A percentile compares a stretch with the other conserved stretches of the same genome.
Evolutionary conservation across 208 protist genomes (phyloP).

Genomic region (Wallacemonas sp.): DNA sequence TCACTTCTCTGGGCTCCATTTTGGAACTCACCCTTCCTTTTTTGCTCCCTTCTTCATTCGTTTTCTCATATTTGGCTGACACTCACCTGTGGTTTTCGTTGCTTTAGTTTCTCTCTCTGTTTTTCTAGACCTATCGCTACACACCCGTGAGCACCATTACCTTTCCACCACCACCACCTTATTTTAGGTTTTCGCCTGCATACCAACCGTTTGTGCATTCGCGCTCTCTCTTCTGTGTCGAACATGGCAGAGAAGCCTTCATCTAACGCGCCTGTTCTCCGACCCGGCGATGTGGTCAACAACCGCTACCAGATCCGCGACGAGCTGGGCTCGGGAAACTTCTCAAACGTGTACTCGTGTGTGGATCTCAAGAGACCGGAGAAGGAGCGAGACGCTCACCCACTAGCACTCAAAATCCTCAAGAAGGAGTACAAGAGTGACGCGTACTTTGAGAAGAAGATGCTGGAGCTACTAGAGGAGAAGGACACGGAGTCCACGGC

Average conservation of each 20-base stretch:
- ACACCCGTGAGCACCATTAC: too few species aligned
- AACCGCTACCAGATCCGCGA: constrained; percentile 62
- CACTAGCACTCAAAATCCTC: constrained; percentile 82
- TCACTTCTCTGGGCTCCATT: not conserved
- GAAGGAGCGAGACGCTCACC: constrained; percentile 17
- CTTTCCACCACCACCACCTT: too few species aligned
- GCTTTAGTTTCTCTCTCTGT: too few species aligned
- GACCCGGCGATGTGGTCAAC: constrained; percentile 56
- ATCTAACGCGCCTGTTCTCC: constrained; percentile 23
- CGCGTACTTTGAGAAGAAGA: constrained; percentile 77
- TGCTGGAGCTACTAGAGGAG: constrained; percentile 60
- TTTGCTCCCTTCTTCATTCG: too few species aligned
- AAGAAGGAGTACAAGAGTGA: constrained; percentile 81
- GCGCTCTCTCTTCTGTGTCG: not conserved
- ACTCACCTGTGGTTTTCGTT: too few species aligned
- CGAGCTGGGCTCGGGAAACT: constrained; percentile 80
- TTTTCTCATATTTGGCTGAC: too few species aligned
- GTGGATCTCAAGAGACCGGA: constrained; percentile 28
- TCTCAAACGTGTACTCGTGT: constrained; percentile 82
- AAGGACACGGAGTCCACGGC: constrained; percentile 42
- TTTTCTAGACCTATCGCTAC: too few species aligned
- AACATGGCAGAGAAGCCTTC: not conserved
- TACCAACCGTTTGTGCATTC: not conserved
- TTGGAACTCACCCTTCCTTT: too few species aligned
- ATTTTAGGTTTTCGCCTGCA: not conserved